Conservation (phyloP, 2,329 filamentous ascomycete species). For the Didymella sp. region DNA sequence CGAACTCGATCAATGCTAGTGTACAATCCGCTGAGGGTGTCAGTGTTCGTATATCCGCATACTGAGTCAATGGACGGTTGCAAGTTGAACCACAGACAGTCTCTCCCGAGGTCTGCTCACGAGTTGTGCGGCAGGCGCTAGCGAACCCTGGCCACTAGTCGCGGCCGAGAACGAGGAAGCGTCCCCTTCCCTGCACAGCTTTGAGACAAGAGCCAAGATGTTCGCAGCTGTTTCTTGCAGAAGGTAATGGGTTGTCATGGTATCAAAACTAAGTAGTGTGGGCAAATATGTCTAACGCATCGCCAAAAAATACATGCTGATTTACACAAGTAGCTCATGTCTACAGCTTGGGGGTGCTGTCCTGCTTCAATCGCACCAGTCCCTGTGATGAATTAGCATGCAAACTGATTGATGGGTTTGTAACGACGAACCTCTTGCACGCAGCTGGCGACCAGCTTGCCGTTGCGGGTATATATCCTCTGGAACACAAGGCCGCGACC, state of each 20-base stretch:
- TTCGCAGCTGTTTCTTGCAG: background rate
- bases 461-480: conserved; percentile 74
- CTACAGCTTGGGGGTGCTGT: conserved; percentile 19
- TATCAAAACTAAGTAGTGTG: conserved; percentile 9
- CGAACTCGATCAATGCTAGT: background rate
- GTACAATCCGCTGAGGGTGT: background rate
- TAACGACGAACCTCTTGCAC: conserved; percentile 71
- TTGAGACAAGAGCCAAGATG: conserved; percentile 1
- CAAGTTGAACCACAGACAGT: conserved; percentile 8
- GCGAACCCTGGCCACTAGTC: conserved; percentile 8
- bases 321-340: background rate
- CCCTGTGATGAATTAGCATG: conserved; percentile 13
- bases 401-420: background rate
- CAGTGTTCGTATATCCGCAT: conserved; percentile 1
- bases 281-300: background rate
- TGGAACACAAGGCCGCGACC: conserved; percentile 78
- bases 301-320: background rate
- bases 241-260: background rate
- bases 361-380: conserved; percentile 19
- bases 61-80: conserved; percentile 11
- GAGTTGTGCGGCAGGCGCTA: conserved; percentile 1
- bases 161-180: conserved; percentile 8
- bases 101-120: conserved; percentile 2
- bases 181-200: conserved; percentile 4
- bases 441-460: conserved; percentile 77